phyloP scores from a whole-genome alignment of 176 grass and related monocot genomes.

The Ensete glaucum region DNA sequence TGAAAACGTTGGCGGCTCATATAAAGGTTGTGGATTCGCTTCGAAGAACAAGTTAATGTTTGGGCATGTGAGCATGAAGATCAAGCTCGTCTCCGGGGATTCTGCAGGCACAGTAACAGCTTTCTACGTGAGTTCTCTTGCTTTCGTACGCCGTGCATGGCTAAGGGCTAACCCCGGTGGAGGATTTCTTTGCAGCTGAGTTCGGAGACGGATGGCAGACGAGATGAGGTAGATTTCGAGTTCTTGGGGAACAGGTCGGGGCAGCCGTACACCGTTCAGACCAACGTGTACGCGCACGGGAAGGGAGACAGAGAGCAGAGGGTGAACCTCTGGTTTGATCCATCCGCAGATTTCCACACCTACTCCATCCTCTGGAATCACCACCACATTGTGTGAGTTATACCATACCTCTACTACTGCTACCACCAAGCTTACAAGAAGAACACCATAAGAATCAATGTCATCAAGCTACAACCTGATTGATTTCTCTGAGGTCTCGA shows the following conservation, averaged over 20 bases:
- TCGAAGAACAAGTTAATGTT: conserved; percentile 34
- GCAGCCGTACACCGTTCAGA: conserved; percentile 37
- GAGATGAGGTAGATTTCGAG: conserved; percentile 36
- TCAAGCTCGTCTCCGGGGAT: conserved; percentile 30
- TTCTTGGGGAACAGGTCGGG: conserved; percentile 35
- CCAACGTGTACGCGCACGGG: conserved; percentile 30
- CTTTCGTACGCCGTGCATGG: not conserved
- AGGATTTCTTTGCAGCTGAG: conserved; percentile 14
- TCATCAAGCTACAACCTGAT: not conserved
- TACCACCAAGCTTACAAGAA: not conserved
- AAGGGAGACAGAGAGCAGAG: conserved; percentile 36
- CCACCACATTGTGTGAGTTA: conserved; percentile 57
- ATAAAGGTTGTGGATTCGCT: conserved; percentile 29
- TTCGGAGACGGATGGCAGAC: conserved; percentile 2
- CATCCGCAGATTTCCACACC: conserved; percentile 47
- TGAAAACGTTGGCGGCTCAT: too few relatives aligned
- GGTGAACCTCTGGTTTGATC: conserved; percentile 43
- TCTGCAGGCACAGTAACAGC: conserved; percentile 36
- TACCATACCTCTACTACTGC: not conserved
- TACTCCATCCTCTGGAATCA: conserved; percentile 77
- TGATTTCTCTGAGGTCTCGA: too few relatives aligned
- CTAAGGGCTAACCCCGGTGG: not conserved
- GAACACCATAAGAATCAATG: not conserved
- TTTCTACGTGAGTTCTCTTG: conserved; percentile 23
- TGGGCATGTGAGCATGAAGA: conserved; percentile 43